Percentiles rank a stretch among this genome's conserved stretches.
These are phyloP conservation scores for Lichtheimia ramosa DNA, from an alignment of 371 early-diverging fungal genomes.

Conservation along the genomic window DNA sequence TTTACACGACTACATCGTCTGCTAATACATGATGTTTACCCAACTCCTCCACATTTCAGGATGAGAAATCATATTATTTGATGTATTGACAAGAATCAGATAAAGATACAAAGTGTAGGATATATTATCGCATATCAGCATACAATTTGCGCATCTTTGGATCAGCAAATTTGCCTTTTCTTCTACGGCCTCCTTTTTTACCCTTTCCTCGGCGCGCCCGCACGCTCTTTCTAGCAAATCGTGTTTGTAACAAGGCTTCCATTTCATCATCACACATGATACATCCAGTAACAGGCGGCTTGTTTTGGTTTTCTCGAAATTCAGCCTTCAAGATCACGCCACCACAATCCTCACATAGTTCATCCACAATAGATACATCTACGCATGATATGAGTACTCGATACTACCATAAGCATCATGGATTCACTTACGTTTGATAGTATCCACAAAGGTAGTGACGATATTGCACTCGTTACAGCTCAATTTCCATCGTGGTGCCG, in stretches of 20 bases:
- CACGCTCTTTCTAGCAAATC: slow-evolving; percentile 31
- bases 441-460: slow-evolving; percentile 46
- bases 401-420: background rate
- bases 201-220: slow-evolving; percentile 21
- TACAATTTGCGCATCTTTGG: slow-evolving; percentile 25
- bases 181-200: slow-evolving; percentile 20
- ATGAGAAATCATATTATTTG: too few species aligned
- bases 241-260: slow-evolving; percentile 37
- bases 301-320: slow-evolving; percentile 50
- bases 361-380: slow-evolving; percentile 35
- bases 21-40: too few species aligned
- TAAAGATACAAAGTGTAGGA: too few species aligned
- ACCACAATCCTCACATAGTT: slow-evolving; percentile 43
- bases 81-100: too few species aligned
- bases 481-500: slow-evolving; percentile 55
- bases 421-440: slow-evolving; percentile 31
- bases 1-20: too few species aligned
- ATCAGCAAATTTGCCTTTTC: slow-evolving; percentile 20
- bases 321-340: slow-evolving; percentile 38
- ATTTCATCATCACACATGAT: slow-evolving; percentile 55
- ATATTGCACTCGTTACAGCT: slow-evolving; percentile 54
- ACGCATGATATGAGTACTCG: background rate
- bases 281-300: slow-evolving; percentile 36
- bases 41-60: too few species aligned
- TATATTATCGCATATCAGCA: slow-evolving; percentile 28